Percentiles rank a stretch among this genome's conserved stretches.
Conservation (phyloP, 352 stramenopile species). For the Pythium rhizo-oryzae region DNA sequence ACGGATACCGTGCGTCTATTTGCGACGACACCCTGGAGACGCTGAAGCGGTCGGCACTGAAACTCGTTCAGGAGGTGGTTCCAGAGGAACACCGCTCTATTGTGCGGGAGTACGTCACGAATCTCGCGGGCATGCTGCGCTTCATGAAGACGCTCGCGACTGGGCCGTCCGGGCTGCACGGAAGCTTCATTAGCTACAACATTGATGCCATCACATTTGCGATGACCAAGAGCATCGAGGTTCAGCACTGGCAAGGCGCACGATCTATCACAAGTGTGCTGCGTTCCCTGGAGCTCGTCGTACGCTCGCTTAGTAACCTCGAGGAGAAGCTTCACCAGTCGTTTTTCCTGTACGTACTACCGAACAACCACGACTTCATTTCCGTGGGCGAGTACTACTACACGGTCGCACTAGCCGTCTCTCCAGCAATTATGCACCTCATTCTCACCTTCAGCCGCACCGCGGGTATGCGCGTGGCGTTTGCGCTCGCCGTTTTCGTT, state of each 20-base stretch:
- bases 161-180: constrained; percentile 66
- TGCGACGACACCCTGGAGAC: constrained; percentile 12
- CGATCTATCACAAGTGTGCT: constrained; percentile 43
- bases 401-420: constrained; percentile 65
- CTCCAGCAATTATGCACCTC: constrained; percentile 67
- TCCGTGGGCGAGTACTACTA: constrained; percentile 90
- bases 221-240: constrained; percentile 29
- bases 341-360: constrained; percentile 88
- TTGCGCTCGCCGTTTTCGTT: constrained; percentile 61
- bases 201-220: constrained; percentile 82
- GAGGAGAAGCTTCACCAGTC: constrained; percentile 91
- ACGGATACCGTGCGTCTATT: not conserved
- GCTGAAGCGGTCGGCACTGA: not conserved
- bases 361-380: constrained; percentile 72
- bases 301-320: constrained; percentile 85
- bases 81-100: constrained; percentile 29
- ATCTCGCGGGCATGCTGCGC: constrained; percentile 69
- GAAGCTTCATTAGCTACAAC: constrained; percentile 86
- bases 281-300: constrained; percentile 60
- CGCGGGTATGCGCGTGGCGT: constrained; percentile 64
- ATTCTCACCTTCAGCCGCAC: constrained; percentile 51
- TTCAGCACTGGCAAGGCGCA: constrained; percentile 20
- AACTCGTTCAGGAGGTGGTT: constrained; percentile 2
- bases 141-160: constrained; percentile 79
- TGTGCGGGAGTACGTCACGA: constrained; percentile 47